Evolutionary conservation across 805 yeast genomes (phyloP), one percentile per base, ranked within the genome.

Genomic region (Candida suzukii): DNA sequence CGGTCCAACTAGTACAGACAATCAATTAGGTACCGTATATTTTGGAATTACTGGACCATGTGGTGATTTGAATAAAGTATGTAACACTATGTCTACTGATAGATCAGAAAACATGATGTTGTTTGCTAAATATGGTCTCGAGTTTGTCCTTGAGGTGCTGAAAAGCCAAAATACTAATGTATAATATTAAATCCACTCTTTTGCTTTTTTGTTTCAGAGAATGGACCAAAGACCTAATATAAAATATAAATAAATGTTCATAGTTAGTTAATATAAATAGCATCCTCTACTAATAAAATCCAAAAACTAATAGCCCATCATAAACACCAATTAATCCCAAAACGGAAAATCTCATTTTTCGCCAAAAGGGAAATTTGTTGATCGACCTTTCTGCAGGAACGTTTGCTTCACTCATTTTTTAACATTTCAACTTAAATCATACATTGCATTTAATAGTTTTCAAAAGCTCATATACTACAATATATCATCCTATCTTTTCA

Each of bases 41-140:
- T 57, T 86, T 37, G 95, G 88, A 1, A 66, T 85, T 29, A 70
- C 79, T 24, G 85, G 88, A 1, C 87, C 91, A 0, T 51, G 55
- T 12, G 78, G 78, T 12, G 80, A 79, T 42, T 61, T 60, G 9
- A 71, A 84, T 14, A 58, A 64, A 11, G 63, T 63, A 27, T 49
- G 55, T 32, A 49, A 61, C 28, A 81, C 91, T 0, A 72, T 70
- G 0, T 47, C 53, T 14, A 53, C 43, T 7, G 81, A 77, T 39
- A 68, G 96, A 44, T 66, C 84, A 1, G 54, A 55, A 25, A 87
- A 88, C 56, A 87, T 87, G 95, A 80, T 76, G 43, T 63, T 68
- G 44, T 88, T 87, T 64, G 95, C 95, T 3, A 65, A 64, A 38
- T 54, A 66, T 24, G 95, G 93, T 0, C 63, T 86, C 41, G 67